phyloP scores from a whole-genome alignment of 1,139 yeast species.

The Hansenula anomala region DNA sequence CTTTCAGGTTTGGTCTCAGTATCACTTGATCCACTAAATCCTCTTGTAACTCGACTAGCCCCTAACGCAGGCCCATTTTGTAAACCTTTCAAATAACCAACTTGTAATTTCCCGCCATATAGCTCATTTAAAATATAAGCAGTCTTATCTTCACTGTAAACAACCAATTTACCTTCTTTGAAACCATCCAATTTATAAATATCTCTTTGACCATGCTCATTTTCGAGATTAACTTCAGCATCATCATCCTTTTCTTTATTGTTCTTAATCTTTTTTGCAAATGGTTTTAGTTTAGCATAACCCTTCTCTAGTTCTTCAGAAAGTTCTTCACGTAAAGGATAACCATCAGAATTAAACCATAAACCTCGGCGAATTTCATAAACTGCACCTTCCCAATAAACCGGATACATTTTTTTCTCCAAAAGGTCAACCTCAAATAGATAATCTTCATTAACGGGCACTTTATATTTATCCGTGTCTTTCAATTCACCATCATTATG shows the following conservation, averaged over 20 bases:
- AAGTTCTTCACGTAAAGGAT: slow-evolving; percentile 50
- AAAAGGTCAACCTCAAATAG: slow-evolving; percentile 66
- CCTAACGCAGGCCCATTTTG: slow-evolving; percentile 21
- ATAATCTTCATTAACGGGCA: slow-evolving; percentile 78
- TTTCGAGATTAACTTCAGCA: slow-evolving; percentile 1
- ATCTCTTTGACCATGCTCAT: slow-evolving; percentile 10
- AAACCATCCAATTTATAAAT: slow-evolving; percentile 17
- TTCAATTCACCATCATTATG: slow-evolving; percentile 2
- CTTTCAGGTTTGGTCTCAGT: slow-evolving; percentile 3
- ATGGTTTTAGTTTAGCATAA: slow-evolving; percentile 29
- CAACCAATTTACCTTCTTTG: slow-evolving; percentile 27
- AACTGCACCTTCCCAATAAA: slow-evolving; percentile 87
- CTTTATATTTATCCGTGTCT: slow-evolving; percentile 12
- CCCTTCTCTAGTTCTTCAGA: slow-evolving; percentile 59
- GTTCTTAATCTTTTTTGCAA: slow-evolving; percentile 1
- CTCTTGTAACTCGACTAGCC: slow-evolving; percentile 24
- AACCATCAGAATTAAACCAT: slow-evolving; percentile 68
- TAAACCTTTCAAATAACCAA: slow-evolving; percentile 12
- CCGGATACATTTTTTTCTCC: slow-evolving; percentile 53
- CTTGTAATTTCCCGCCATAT: slow-evolving; percentile 28
- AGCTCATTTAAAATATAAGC: slow-evolving; percentile 34
- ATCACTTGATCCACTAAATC: slow-evolving; percentile 16
- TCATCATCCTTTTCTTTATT: slow-evolving; percentile 1
- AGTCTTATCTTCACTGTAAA: slow-evolving; percentile 29
- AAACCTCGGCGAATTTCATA: slow-evolving; percentile 81